phyloP scores from a whole-genome alignment of 257 asterid species.

The Solanum clarkiae region DNA sequence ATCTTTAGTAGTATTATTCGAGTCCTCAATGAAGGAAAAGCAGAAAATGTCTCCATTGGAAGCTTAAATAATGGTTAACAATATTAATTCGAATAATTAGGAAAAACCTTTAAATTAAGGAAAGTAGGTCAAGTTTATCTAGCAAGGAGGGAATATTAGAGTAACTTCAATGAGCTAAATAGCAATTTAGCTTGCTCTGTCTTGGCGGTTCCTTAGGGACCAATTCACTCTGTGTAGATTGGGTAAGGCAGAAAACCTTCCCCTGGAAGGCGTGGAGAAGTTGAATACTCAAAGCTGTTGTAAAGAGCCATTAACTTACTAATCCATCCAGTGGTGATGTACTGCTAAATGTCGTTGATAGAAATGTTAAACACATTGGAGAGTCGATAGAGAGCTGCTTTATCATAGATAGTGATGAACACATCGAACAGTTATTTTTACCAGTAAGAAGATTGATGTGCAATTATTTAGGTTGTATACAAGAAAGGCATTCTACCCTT shows the following conservation, averaged over 20 bases:
- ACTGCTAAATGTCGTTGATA: background rate
- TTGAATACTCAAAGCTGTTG: background rate
- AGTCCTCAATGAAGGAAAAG: background rate
- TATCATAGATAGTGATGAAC: background rate
- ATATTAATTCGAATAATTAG: background rate
- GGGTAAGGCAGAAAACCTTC: background rate
- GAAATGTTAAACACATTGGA: background rate
- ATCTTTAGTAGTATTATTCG: background rate
- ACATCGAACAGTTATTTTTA: background rate
- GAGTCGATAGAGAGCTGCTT: background rate
- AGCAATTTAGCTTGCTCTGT: background rate
- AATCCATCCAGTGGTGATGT: background rate
- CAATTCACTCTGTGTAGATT: background rate
- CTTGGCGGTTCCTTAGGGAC: background rate
- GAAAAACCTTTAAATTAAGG: background rate
- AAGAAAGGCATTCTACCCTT: background rate
- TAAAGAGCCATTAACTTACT: background rate
- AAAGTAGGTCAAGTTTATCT: background rate
- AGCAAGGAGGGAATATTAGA: background rate
- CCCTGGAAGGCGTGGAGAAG: background rate
- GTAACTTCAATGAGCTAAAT: background rate
- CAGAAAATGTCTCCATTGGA: background rate
- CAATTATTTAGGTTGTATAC: background rate
- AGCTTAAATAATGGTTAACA: background rate
- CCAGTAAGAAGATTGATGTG: background rate